Evolutionary conservation across 2,329 filamentous ascomycete genomes (phyloP), one percentile per base, ranked within the genome.

Genomic region (Cytospora mali): DNA sequence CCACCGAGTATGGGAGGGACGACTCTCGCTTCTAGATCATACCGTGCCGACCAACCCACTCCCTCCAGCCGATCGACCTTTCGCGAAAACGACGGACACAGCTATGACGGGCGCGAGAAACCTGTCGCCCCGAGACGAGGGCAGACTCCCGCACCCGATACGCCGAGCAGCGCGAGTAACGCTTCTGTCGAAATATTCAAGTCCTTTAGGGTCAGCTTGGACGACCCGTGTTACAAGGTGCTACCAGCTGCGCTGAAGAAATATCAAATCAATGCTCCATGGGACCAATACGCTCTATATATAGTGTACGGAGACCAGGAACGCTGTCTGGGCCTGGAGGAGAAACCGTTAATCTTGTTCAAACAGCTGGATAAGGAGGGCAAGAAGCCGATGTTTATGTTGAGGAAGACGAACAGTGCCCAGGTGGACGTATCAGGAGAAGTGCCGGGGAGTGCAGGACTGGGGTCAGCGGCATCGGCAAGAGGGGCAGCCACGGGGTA

Each of bases 251-350:
- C 95, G 2, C 84, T 99, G 21, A 96, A 96, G 74, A 97, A 97
- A 75, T 99, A 99, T 78, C 95, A 98, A 73, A 99, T 99, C 79
- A 94, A 96, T 68, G 94, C 93, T 25, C 94, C 97, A 56, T 97
- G 93, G 91, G 91, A 96, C 69, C 92, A 98, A 72, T 99, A 99
- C 73, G 94, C 95, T 0, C 80, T 99, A 33, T 99, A 98, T 73
- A 99, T 99, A 74, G 95, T 99, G 4, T 97, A 97, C 70, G 95
- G 95, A n/a, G 93, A 98, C 71, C 93, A 98, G 76, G 95, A 99
- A 78, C 88, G 95, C 16, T 98, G 94, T 74, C 78, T 99, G 42
- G 92, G 91, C 0, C 81, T 97, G 68, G 90, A 98, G 62, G 95
- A 99, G 77, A 94, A 96, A 71, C 95, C 95, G 11, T 80, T 99